Conservation (phyloP, 169 alveolate genomes). For the Babesia bovis region DNA sequence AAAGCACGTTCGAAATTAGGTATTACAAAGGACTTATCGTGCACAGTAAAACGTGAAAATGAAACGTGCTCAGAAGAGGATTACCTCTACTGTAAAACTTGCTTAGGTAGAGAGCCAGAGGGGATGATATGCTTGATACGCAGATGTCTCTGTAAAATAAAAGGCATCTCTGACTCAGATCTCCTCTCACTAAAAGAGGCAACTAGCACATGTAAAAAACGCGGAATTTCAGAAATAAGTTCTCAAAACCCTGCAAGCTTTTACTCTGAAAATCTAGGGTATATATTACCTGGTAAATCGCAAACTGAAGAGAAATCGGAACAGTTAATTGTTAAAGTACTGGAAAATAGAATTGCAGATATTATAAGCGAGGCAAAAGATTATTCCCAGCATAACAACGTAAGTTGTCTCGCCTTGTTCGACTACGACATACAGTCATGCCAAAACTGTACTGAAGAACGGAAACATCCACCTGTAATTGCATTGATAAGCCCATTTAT, state of each 20-base stretch:
- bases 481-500: slow-evolving; percentile 32
- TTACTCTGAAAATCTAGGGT: not conserved
- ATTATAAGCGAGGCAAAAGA: not conserved
- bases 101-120: slow-evolving; percentile 49
- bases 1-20: slow-evolving; percentile 5
- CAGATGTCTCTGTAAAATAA: slow-evolving; percentile 27
- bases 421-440: slow-evolving; percentile 3
- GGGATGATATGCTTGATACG: slow-evolving; percentile 24
- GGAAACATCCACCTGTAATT: not conserved
- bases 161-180: not conserved
- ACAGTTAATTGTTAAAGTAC: not conserved
- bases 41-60: not conserved
- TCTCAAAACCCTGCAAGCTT: not conserved
- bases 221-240: not conserved
- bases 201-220: not conserved
- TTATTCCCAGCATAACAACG: not conserved
- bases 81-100: slow-evolving; percentile 20
- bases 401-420: not conserved
- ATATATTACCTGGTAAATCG: not conserved
- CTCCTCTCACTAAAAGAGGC: not conserved
- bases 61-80: not conserved
- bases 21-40: not conserved
- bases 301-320: not conserved
- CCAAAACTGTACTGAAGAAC: not conserved
- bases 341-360: not conserved